These are phyloP conservation scores for Hibiscus tridactylites DNA, from an alignment of 345 rosid genomes.

Conservation along the genomic window DNA sequence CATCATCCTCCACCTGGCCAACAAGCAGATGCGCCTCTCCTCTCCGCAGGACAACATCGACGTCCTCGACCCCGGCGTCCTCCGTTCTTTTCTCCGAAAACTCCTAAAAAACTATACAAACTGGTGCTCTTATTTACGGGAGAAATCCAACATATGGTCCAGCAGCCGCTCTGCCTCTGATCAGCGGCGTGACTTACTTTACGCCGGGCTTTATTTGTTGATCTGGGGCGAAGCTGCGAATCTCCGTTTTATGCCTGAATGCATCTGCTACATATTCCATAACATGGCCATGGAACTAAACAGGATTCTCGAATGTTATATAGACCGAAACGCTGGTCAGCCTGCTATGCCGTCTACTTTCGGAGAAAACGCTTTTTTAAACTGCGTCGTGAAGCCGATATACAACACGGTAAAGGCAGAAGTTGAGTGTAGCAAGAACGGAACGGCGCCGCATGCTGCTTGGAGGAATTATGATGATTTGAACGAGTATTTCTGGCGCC, in stretches of 20 bases:
- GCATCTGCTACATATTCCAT: slow-evolving; percentile 81
- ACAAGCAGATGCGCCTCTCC: slow-evolving; percentile 91
- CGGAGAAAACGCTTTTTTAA: slow-evolving; percentile 64
- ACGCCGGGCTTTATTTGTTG: slow-evolving; percentile 55
- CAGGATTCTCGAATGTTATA: slow-evolving; percentile 67
- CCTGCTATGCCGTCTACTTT: slow-evolving; percentile 73
- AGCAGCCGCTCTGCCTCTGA: slow-evolving; percentile 42
- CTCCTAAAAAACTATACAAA: slow-evolving; percentile 61
- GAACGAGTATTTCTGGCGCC: slow-evolving; percentile 95
- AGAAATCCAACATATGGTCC: slow-evolving; percentile 82
- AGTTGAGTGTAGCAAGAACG: slow-evolving; percentile 69
- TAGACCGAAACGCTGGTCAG: slow-evolving; percentile 81
- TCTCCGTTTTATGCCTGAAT: slow-evolving; percentile 82
- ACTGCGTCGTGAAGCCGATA: slow-evolving; percentile 75
- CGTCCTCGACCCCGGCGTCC: slow-evolving; percentile 54
- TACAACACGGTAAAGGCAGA: slow-evolving; percentile 59
- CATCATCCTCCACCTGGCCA: slow-evolving; percentile 81
- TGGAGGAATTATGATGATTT: slow-evolving; percentile 96
- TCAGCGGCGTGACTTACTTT: slow-evolving; percentile 65
- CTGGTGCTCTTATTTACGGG: slow-evolving; percentile 83
- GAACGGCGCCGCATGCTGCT: slow-evolving; percentile 79
- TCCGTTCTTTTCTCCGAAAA: slow-evolving; percentile 62
- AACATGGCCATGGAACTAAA: slow-evolving; percentile 93
- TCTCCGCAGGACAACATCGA: slow-evolving; percentile 91
- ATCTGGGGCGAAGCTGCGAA: slow-evolving; percentile 95